Conservation (phyloP, 306 rosid species). For the Gleditsia sinensis region DNA sequence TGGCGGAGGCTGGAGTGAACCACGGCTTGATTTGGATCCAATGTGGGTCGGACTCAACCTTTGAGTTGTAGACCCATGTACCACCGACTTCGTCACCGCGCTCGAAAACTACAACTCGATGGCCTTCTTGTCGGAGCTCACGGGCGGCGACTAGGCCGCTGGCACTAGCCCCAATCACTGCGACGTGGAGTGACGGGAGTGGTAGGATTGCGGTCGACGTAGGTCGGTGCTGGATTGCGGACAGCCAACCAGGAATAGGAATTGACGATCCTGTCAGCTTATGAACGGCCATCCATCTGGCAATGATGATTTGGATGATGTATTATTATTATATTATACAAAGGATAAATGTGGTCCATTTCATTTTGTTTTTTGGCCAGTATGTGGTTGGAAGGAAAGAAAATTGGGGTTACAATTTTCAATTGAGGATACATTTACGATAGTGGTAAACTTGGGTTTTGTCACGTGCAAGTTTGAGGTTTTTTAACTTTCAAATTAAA, state of each 20-base stretch:
- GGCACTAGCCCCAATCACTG: constrained; percentile 80
- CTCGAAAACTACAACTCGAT: constrained; percentile 65
- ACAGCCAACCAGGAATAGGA: not conserved
- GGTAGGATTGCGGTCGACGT: constrained; percentile 33
- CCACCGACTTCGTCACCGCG: constrained; percentile 61
- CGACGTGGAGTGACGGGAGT: constrained; percentile 55
- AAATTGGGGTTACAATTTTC: no score
- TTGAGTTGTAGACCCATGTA: constrained; percentile 63
- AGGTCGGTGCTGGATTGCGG: not conserved
- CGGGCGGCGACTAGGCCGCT: constrained; percentile 68
- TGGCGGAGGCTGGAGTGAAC: constrained; percentile 69
- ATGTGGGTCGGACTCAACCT: constrained; percentile 60
- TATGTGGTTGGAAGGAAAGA: no score
- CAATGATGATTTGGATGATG: no score
- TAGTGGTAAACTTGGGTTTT: no score
- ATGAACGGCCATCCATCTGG: no score
- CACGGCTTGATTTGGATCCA: constrained; percentile 44
- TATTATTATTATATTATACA: no score
- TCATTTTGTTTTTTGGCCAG: no score
- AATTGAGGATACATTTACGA: no score
- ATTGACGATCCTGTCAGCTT: no score
- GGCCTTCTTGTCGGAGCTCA: constrained; percentile 77
- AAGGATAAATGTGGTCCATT: no score
- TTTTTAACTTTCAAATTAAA: no score
- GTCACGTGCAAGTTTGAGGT: no score